phyloP scores from a whole-genome alignment of 495 filamentous ascomycete genomes.

The Aspergillus haitiensis region DNA sequence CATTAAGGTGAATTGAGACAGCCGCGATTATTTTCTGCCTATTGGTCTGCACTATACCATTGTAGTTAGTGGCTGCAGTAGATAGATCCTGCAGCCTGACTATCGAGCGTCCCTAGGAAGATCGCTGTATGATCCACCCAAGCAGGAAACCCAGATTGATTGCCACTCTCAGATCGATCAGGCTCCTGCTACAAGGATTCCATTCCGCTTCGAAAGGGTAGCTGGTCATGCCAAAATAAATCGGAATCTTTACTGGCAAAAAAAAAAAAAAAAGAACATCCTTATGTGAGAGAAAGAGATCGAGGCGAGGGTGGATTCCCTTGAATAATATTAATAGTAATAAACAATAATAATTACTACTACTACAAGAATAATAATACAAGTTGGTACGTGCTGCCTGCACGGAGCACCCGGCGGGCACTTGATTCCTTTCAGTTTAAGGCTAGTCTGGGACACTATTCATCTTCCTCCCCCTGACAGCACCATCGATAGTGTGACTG shows the following conservation, averaged over 20 bases:
- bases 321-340: too few species aligned
- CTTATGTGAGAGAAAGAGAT: too few species aligned
- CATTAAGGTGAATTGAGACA: neutral
- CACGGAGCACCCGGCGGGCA: slow-evolving; percentile 5
- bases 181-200: slow-evolving; percentile 3
- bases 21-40: neutral
- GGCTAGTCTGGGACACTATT: slow-evolving; percentile 12
- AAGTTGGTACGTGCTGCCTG: slow-evolving; percentile 11
- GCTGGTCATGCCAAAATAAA: neutral
- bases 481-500: neutral
- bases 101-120: slow-evolving; percentile 12
- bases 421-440: slow-evolving; percentile 3
- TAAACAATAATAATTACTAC: too few species aligned
- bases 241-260: too few species aligned
- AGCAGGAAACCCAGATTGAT: slow-evolving; percentile 5
- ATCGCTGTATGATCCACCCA: slow-evolving; percentile 10
- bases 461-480: slow-evolving; percentile 1
- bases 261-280: too few species aligned
- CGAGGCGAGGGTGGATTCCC: too few species aligned
- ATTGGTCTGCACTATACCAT: slow-evolving; percentile 10
- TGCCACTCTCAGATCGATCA: slow-evolving; percentile 9
- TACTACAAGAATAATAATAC: neutral
- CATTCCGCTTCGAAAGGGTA: slow-evolving; percentile 6
- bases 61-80: slow-evolving; percentile 12
- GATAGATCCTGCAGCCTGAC: slow-evolving; percentile 10